phyloP scores from a whole-genome alignment of 148 eudicot species.

The Rhododendron henanense region DNA sequence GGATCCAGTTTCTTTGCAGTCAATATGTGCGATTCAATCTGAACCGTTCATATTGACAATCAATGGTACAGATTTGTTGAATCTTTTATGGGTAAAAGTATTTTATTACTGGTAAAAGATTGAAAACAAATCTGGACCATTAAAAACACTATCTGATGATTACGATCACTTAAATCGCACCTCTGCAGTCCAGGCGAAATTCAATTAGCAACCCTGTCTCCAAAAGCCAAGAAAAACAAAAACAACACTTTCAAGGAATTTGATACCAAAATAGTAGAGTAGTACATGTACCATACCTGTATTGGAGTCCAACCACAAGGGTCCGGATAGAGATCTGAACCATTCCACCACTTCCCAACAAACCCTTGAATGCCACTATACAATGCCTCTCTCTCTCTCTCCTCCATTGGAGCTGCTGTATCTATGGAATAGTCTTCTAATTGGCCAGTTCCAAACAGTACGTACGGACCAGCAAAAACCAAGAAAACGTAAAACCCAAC shows the following conservation, averaged over 20 bases:
- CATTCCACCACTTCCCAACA: conserved; percentile 84
- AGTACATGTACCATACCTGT: conserved; percentile 36
- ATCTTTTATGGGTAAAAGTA: too few relatives aligned
- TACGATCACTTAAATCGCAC: too few relatives aligned
- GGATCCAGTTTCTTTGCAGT: too few relatives aligned
- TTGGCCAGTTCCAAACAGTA: conserved; percentile 4
- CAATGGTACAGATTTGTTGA: too few relatives aligned
- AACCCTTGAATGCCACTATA: conserved; percentile 78
- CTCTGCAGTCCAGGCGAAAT: too few relatives aligned
- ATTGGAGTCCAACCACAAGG: conserved; percentile 97
- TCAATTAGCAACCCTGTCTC: neutral
- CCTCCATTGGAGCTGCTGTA: conserved; percentile 46
- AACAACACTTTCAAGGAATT: neutral
- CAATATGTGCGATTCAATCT: too few relatives aligned
- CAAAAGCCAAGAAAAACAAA: neutral
- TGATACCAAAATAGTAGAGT: neutral
- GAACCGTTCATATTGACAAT: too few relatives aligned
- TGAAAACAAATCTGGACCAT: too few relatives aligned
- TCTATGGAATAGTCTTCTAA: conserved; percentile 12
- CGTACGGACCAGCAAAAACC: neutral
- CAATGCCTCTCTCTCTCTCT: conserved; percentile 47
- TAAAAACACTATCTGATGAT: too few relatives aligned
- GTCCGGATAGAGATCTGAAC: conserved; percentile 84
- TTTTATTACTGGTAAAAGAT: too few relatives aligned
- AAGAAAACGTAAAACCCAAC: neutral